These are phyloP conservation scores for Knufia fluminis DNA, from an alignment of 2,329 filamentous ascomycete genomes.

Conservation along the genomic window DNA sequence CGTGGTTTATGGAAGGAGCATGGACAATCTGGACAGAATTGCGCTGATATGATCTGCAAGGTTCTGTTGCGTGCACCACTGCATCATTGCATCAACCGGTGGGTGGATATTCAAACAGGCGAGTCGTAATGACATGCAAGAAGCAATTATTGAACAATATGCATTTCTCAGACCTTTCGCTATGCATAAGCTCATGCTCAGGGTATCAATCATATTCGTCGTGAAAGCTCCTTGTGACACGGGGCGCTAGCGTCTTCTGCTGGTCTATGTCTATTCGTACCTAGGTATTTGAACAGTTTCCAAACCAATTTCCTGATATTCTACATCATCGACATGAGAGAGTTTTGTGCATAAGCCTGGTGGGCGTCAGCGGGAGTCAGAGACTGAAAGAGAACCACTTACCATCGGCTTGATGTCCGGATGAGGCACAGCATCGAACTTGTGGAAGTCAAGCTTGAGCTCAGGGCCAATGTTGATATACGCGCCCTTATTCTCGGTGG, in stretches of 20 bases:
- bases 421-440: slow-evolving; percentile 95
- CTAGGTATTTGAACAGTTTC: neutral
- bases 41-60: no score
- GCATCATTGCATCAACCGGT: no score
- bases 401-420: slow-evolving; percentile 89
- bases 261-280: slow-evolving; percentile 5
- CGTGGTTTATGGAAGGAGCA: no score
- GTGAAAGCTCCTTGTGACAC: neutral
- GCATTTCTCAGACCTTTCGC: neutral
- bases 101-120: no score
- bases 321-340: slow-evolving; percentile 30
- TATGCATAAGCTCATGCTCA: neutral
- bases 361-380: neutral
- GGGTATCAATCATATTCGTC: neutral
- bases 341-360: slow-evolving; percentile 39
- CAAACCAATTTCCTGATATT: neutral
- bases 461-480: slow-evolving; percentile 95
- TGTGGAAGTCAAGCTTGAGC: slow-evolving; percentile 81
- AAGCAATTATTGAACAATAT: neutral
- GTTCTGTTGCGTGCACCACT: no score
- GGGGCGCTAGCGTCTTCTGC: neutral
- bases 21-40: no score
- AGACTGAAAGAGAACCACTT: slow-evolving; percentile 22
- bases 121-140: neutral
- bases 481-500: slow-evolving; percentile 94